phyloP scores from a whole-genome alignment of 495 filamentous ascomycete genomes.

The Hypoxylon lenormandii region DNA sequence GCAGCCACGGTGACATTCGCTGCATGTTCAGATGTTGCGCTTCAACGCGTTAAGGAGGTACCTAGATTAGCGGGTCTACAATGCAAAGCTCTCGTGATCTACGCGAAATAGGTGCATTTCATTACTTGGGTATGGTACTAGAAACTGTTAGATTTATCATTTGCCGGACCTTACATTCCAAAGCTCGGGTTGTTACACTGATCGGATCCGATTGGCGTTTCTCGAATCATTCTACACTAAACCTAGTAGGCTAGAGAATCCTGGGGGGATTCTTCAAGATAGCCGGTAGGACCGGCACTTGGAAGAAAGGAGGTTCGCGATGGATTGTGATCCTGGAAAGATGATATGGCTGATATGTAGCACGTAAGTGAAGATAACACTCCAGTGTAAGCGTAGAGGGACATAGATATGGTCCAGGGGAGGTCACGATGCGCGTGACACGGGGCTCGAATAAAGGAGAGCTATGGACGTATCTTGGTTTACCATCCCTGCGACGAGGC shows the following conservation, averaged over 20 bases:
- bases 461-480: background rate
- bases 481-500: background rate
- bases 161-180: constrained; percentile 35
- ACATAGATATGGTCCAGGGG: background rate
- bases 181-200: constrained; percentile 33
- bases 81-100: constrained; percentile 43
- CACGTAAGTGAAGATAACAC: background rate
- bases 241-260: constrained; percentile 14
- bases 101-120: constrained; percentile 42
- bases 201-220: constrained; percentile 45
- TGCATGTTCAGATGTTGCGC: constrained; percentile 49
- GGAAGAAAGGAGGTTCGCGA: background rate
- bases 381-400: background rate
- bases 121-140: constrained; percentile 29
- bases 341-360: no score
- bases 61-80: constrained; percentile 39
- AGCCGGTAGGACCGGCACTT: constrained; percentile 3
- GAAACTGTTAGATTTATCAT: constrained; percentile 35
- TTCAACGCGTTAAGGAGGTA: constrained; percentile 31
- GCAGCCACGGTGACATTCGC: constrained; percentile 39
- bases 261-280: constrained; percentile 3
- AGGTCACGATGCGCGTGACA: constrained; percentile 1
- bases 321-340: constrained; percentile 9
- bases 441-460: constrained; percentile 1
- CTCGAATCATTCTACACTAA: constrained; percentile 38